These are phyloP conservation scores for Calocera cornea DNA, from an alignment of 768 basidiomycete genomes.

Conservation along the genomic window DNA sequence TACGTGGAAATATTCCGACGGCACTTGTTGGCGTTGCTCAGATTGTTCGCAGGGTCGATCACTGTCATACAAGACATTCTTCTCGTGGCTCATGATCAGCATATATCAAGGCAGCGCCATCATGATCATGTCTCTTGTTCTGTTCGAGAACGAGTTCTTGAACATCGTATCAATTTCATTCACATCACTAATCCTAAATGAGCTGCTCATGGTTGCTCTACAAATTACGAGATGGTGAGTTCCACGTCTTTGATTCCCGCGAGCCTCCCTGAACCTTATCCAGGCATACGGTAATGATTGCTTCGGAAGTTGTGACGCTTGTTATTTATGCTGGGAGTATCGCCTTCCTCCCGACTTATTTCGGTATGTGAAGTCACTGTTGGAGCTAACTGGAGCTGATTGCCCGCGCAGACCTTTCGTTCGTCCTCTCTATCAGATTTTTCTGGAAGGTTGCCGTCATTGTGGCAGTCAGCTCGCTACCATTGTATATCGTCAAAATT, in stretches of 20 bases:
- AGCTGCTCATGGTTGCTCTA: conserved; percentile 96
- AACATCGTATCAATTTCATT: conserved; percentile 99
- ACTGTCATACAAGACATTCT: conserved; percentile 94
- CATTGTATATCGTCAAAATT: conserved; percentile 79
- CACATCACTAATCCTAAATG: conserved; percentile 88
- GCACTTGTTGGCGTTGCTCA: conserved; percentile 2
- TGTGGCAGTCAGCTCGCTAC: conserved; percentile 85
- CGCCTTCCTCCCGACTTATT: conserved; percentile 88
- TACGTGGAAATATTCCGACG: conserved; percentile 20
- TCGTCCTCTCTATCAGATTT: conserved; percentile 78
- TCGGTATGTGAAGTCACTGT: conserved; percentile 47
- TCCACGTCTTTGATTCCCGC: background rate
- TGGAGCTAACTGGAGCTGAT: conserved; percentile 9
- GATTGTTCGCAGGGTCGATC: conserved; percentile 60
- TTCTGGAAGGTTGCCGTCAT: conserved; percentile 92
- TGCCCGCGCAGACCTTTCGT: conserved; percentile 59
- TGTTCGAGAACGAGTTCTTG: conserved; percentile 94
- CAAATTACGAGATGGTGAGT: conserved; percentile 92
- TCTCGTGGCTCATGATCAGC: conserved; percentile 94
- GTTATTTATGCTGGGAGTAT: conserved; percentile 83
- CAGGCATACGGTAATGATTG: conserved; percentile 92
- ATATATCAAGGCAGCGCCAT: conserved; percentile 94
- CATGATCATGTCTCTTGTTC: conserved; percentile 92
- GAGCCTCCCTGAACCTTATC: background rate
- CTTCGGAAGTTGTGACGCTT: conserved; percentile 80